Base-by-base conservation (phyloP, 257 asterid genomes). In the Capsicum pubescens region DNA sequence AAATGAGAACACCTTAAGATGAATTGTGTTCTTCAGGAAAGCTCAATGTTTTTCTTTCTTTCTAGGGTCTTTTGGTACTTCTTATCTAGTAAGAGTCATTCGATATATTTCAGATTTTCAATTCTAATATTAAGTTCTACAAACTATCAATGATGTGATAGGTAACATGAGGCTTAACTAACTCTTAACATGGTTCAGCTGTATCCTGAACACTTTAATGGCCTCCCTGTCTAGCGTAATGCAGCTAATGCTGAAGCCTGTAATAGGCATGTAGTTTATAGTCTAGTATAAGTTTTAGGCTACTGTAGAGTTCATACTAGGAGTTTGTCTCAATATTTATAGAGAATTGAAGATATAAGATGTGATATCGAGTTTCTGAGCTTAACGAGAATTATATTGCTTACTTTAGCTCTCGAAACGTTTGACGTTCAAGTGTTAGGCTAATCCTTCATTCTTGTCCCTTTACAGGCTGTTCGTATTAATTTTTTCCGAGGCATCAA, bases 401-500 rank as follows among this genome's bases (percentile, higher is more conserved):
- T 58, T 36, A 36, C 19, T 0, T 16, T 46, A 6, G 61, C n/a
- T 44, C 35, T 68, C 39, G 6, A 46, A 58, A 11, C 44, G 0
- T 14, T 46, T 46, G 44, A 21, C 17, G 14, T 8, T 48, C 13
- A 4, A 48, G 56, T 77, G 35, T 66, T 8, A 32, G 16, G 35
- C 89, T 89, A 84, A 87, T 68, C 42, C 21, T 14, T 21, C 54
- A 15, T 36, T 77, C 61, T 50, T 21, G 60, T 72, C n/a, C 0
- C 80, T 48, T 0, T 58, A 13, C 94, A 94, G 99, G 98, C 94
- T 0, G 94, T 93, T 70, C 93, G 99, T 3, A 87, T 94, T 9
- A 93, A 94, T 80, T 95, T 95, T 86, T 95, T 95, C 86, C 86
- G 98, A 54, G 99, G 99, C 48, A 87, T 94, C 87, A 92, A 94